Base-by-base conservation (phyloP, 2,329 filamentous ascomycete species). In the Escovopsis weberi region DNA sequence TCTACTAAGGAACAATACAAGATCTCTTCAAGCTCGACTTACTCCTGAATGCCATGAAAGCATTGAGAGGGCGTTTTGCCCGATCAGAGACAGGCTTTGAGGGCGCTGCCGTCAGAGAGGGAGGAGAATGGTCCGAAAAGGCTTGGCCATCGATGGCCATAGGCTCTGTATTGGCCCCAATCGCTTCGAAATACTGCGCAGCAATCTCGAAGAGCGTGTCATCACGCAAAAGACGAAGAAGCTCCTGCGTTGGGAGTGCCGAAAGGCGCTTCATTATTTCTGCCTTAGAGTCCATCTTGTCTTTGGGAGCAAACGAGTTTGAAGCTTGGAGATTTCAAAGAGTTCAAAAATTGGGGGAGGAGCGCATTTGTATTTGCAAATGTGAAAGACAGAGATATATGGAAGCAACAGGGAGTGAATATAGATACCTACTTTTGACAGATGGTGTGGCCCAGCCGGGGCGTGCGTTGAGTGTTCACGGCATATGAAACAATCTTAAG, bases 31-130 rank as follows among this genome's bases (percentile, higher is more conserved):
- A 34, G 19, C 23, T 10, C 23, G 6, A 35, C 51, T 44, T 49
- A 59, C 57, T 55, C 41, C 57, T 50, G 41, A 58, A 59, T 12
- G 57, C 57, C 48, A 59, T 59, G 43, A 59, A 59, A 6, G 52
- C 57, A 48, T 59, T 59, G 19, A 57, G 47, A 35, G 55, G 55
- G 3, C 55, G 51, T 43, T 55, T 55, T 28, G 51, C 50, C 34
- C 46, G 47, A n/a, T 48, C 45, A 26, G 43, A 26, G 19, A 32
- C 5, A 6, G 15, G 28, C 12, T 33, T 42, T 19, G 38, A 4
- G 8, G 38, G 39, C 18, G 36, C 38, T 23, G n/a, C 2, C 12
- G 38, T 18, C 19, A 19, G 15, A 42, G 36, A 28, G 8, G n/a
- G 15, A 19, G 38, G 15, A 18, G 42, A 9, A 26, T 10, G 30